Evolutionary conservation across 1,284 basidiomycete genomes (phyloP), one percentile per base, ranked within the genome.

Genomic region (Austroboletus niveus): DNA sequence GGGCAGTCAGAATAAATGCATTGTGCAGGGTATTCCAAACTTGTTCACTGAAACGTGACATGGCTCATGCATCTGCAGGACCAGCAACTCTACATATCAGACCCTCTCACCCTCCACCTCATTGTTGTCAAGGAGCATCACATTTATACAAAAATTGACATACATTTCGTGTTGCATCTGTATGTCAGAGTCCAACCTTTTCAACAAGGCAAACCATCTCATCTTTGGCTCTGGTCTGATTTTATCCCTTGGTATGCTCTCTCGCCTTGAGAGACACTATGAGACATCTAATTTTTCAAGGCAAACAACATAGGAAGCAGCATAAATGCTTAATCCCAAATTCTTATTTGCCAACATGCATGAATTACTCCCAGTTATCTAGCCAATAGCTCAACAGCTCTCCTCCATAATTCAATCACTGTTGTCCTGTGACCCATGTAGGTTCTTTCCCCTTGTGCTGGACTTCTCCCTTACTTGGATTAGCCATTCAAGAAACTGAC

Each of bases 111-210:
- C 4, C 61, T 81, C 10, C 72, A 76, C 43, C 70, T 69, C 44
- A 75, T 80, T 34, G 57, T 78, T 6, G 53, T 75, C 17, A 79
- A 75, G 55, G 79, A 79, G 36, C 73, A 75, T 55, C 72, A 78
- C 52, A 65, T 75, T 9, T 80, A 76, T 45, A 78, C 79, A 45
- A 79, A 79, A 55, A 77, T 76, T 0, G 61, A 72, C 22, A 75
- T 78, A 38, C 17, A 17, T 27, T 44, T 22, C 20, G 15, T 22
- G 45, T 39, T 17, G 6, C 11, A 5, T 17, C 38, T 22, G 5
- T 12, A 65, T 64, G 10, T 69, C 69, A 53, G 66, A 70, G 31
- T 12, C 31, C 31, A 12, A 32, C 51, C 59, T 68, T 15, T 68
- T 72, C 30, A 69, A 73, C 48, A 65, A 66, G 48, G 61, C 55